These are phyloP conservation scores for Pyrenochaeta sp. DNA, from an alignment of 2,329 filamentous ascomycete genomes.

Conservation along the genomic window DNA sequence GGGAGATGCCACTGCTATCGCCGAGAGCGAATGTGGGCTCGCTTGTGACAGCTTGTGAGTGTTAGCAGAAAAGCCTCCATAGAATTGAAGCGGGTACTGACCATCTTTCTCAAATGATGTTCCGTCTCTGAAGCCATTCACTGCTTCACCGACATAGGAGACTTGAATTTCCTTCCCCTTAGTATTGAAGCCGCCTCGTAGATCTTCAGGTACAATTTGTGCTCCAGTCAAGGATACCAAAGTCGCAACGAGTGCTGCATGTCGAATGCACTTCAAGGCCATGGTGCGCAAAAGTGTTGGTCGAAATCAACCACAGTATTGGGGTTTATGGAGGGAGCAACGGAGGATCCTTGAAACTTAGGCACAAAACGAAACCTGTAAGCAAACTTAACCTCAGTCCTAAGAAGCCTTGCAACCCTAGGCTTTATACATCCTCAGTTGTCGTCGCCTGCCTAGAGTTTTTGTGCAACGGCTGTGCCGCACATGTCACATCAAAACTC, in stretches of 20 bases:
- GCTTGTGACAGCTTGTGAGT: slow-evolving; percentile 34
- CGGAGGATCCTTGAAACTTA: background rate
- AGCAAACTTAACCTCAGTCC: slow-evolving; percentile 4
- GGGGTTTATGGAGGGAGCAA: background rate
- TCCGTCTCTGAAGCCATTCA: slow-evolving; percentile 39
- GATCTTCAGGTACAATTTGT: slow-evolving; percentile 28
- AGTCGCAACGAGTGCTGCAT: slow-evolving; percentile 3
- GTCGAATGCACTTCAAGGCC: slow-evolving; percentile 16
- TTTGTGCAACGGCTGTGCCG: slow-evolving; percentile 6
- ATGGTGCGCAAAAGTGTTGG: slow-evolving; percentile 9
- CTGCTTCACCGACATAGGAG: slow-evolving; percentile 34
- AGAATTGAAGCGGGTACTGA: slow-evolving; percentile 11
- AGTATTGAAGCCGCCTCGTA: slow-evolving; percentile 27
- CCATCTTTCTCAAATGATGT: slow-evolving; percentile 35
- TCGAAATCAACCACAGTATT: slow-evolving; percentile 16
- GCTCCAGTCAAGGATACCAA: slow-evolving; percentile 9
- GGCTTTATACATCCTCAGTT: slow-evolving; percentile 23
- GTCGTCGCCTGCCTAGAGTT: background rate
- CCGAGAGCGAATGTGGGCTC: slow-evolving; percentile 46
- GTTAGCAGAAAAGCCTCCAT: background rate
- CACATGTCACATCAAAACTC: slow-evolving; percentile 12
- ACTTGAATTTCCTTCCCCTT: slow-evolving; percentile 37
- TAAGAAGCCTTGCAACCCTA: slow-evolving; percentile 9
- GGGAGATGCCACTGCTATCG: slow-evolving; percentile 41
- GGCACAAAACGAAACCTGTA: slow-evolving; percentile 5